Base-by-base conservation (phyloP, 2,329 filamentous ascomycete genomes). In the Colletotrichum magnum region DNA sequence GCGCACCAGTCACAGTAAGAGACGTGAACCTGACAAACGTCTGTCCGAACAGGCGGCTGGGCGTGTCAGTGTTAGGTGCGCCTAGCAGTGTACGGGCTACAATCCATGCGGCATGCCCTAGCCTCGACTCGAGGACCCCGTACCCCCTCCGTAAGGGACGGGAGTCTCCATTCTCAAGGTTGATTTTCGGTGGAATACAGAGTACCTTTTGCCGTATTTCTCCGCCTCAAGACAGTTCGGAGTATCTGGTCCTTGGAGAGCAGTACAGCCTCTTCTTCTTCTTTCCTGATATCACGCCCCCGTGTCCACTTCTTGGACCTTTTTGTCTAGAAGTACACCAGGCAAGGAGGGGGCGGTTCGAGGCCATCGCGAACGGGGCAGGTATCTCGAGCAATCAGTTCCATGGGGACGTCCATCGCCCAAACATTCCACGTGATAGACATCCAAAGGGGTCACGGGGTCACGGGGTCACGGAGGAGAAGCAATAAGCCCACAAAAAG, bases 211-310 rank as follows among this genome's bases (percentile, higher is more conserved):
- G 7, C 10, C 24, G 7, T 36, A 48, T 54, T 53, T 58, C 53
- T 64, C 59, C 60, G 52, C 59, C 12, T 48, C n/a, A 47, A 12
- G 28, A 26, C 24, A 24, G 24, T 18, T 6, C 47, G 48, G 48
- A 28, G 58, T 61, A 9, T 54, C 53, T 41, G 18, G 12, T 58
- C 10, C 51, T 43, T 43, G 41, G 41, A 3, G 32, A 7, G 32
- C 5, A 36, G 21, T 36, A 36, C 18, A 18, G 18, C 18, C 18
- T 18, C 18, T 18, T 26, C 26, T 43, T 26, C 28, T 24, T 15
- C 7, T 21, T n/a, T 48, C 18, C 12, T 51, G 58, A 26, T 47
- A 53, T 54, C 58, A 62, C 58, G 39, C 58, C 58, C 58, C 39
- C 36, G 21, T 50, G 1, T 15, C n/a, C n/a, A 24, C 12, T 50